phyloP scores from a whole-genome alignment of 352 stramenopile genomes.

The Saprolegnia parasitica region DNA sequence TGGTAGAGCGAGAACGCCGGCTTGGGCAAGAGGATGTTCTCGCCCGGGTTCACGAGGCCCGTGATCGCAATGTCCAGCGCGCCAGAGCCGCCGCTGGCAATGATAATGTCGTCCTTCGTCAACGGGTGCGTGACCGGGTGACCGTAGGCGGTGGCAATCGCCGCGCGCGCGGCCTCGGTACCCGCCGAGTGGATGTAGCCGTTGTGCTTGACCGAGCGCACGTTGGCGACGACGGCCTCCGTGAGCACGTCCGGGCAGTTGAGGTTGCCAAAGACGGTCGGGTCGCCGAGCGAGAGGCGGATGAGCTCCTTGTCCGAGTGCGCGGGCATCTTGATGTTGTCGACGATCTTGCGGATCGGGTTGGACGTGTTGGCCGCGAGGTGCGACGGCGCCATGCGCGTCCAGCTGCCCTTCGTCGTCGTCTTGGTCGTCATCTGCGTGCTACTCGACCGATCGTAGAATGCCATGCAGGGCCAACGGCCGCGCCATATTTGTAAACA shows the following conservation, averaged over 20 bases:
- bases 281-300: constrained; percentile 90
- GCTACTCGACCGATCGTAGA: background rate
- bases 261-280: constrained; percentile 92
- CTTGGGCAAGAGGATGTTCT: constrained; percentile 91
- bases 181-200: constrained; percentile 92
- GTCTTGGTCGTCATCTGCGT: background rate
- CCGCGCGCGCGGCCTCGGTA: constrained; percentile 69
- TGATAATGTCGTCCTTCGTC: constrained; percentile 90
- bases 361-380: constrained; percentile 46
- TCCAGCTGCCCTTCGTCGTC: background rate
- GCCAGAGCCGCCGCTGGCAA: constrained; percentile 90
- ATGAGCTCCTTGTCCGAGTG: constrained; percentile 88
- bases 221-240: constrained; percentile 61
- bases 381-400: constrained; percentile 16
- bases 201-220: constrained; percentile 80
- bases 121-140: constrained; percentile 41
- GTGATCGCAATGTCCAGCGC: constrained; percentile 91
- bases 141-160: constrained; percentile 85
- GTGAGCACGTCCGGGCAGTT: constrained; percentile 85
- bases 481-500: constrained; percentile 11
- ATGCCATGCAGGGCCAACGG: background rate
- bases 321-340: constrained; percentile 89
- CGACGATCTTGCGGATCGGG: constrained; percentile 93
- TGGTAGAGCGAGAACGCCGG: constrained; percentile 95
- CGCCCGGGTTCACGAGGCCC: constrained; percentile 84